Conservation (phyloP, 306 rosid species). For the Prunus fruticosa region DNA sequence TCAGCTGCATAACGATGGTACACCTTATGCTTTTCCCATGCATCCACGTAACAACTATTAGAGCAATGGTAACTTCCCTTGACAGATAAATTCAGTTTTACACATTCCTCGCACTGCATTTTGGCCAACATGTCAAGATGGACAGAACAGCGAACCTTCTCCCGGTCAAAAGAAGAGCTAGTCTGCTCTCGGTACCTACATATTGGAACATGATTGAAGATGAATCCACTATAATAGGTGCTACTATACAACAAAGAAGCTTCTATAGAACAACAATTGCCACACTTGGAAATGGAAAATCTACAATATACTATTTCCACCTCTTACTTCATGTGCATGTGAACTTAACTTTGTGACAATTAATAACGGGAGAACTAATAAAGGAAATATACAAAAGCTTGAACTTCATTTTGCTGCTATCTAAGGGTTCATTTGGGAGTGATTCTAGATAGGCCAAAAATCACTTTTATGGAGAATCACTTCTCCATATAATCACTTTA, state of each 20-base stretch:
- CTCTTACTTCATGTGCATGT: too few relatives aligned
- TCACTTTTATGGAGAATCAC: too few relatives aligned
- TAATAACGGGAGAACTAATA: too few relatives aligned
- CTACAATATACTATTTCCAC: not conserved
- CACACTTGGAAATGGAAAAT: not conserved
- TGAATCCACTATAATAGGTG: not conserved
- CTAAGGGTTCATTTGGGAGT: too few relatives aligned
- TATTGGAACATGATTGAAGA: not conserved
- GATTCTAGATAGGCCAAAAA: too few relatives aligned
- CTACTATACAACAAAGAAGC: not conserved
- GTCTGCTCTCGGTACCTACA: constrained; percentile 19
- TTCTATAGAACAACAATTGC: not conserved
- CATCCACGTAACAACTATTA: not conserved
- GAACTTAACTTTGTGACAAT: too few relatives aligned
- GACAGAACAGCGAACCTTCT: constrained; percentile 14
- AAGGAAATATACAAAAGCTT: too few relatives aligned
- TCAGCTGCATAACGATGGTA: constrained; percentile 7
- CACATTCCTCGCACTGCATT: constrained; percentile 18
- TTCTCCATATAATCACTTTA: too few relatives aligned
- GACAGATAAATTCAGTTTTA: constrained; percentile 7
- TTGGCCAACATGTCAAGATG: constrained; percentile 19
- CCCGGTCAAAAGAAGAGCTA: not conserved
- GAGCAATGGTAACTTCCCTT: constrained; percentile 29
- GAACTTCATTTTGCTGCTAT: too few relatives aligned
- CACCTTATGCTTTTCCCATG: constrained; percentile 18